A percentile compares a stretch with the other conserved stretches of the same genome.
Conservation (phyloP, 1,284 basidiomycete genomes). For the Porodaedalea pini region DNA sequence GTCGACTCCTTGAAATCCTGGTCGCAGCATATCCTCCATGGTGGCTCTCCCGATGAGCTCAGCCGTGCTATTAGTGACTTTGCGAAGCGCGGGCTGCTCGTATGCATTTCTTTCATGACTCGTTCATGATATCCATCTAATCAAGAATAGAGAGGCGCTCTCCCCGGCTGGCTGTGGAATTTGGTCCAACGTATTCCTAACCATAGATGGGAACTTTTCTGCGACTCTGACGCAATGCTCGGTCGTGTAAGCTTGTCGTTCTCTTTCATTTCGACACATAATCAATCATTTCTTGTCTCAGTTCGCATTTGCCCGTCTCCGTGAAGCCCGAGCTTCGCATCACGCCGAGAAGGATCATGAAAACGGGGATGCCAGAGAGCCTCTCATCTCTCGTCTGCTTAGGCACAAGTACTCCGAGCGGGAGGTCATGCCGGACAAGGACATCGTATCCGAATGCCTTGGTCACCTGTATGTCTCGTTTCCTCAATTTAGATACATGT, state of each 20-base stretch:
- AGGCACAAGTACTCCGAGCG: slow-evolving; percentile 7
- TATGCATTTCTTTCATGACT: neutral
- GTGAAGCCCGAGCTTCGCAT: neutral
- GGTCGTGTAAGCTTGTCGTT: slow-evolving; percentile 11
- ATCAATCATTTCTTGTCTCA: neutral
- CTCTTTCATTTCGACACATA: neutral
- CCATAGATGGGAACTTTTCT: slow-evolving; percentile 19
- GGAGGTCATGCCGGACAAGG: slow-evolving; percentile 18
- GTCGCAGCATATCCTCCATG: slow-evolving; percentile 9
- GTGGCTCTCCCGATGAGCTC: slow-evolving; percentile 16
- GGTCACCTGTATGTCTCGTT: slow-evolving; percentile 21
- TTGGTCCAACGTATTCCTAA: slow-evolving; percentile 13
- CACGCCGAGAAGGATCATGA: neutral
- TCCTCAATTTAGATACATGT: neutral
- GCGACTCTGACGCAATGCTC: slow-evolving; percentile 16
- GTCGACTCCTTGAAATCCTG: slow-evolving; percentile 21
- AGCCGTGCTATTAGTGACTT: slow-evolving; percentile 22
- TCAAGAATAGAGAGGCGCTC: slow-evolving; percentile 13
- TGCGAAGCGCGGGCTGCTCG: slow-evolving; percentile 23
- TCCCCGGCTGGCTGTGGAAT: slow-evolving; percentile 20
- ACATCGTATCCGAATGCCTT: slow-evolving; percentile 22
- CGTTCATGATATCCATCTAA: neutral
- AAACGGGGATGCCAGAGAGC: neutral
- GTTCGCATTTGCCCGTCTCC: slow-evolving; percentile 11
- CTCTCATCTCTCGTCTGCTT: slow-evolving; percentile 11